Base-by-base conservation (phyloP, 2,329 filamentous ascomycete genomes). In the Aspergillus pseudoviridinutans region DNA sequence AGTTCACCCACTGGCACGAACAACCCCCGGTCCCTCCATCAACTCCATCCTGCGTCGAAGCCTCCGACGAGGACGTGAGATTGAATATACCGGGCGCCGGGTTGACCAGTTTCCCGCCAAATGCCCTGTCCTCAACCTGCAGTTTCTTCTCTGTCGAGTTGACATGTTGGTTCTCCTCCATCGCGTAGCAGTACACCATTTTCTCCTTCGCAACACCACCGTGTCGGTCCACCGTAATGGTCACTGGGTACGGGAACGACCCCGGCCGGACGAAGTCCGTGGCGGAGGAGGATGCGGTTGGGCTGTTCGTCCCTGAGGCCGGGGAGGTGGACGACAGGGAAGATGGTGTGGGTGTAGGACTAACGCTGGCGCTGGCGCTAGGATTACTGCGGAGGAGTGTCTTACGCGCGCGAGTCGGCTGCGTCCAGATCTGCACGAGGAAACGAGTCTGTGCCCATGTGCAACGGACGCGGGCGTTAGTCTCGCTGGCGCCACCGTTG, bases 381-480 rank as follows among this genome's bases (percentile, higher is more conserved):
- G 55, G 35, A 47, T 22, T 27, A 38, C 52, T 53, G 50, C 53
- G 57, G 32, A 74, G 58, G 20, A 76, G 60, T 0, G 59, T 57
- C 49, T 70, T 67, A 2, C 65, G 62, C 0, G 66, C 59, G 28
- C 74, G 73, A 1, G 66, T 70, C 10, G 77, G 70, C 51, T 77
- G 79, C 0, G 85, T 88, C 84, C 84, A 88, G 54, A 88, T 86
- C 62, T 84, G 81, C 1, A 88, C 80, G 4, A 82, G 74, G 63
- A 87, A 82, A 3, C 85, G 78, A 1, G 85, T 87, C 61, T 87
- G 79, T 0, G 83, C 74, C 76, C 83, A 87, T 3, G 84, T 86
- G 65, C 83, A 85, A 28, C 80, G 74, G 4, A 78, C 68, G 1
- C 70, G 74, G 3, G 83, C 81, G 25, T 78, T 71, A 3, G 74